Evolutionary conservation across 148 eudicot species (phyloP), one percentile per base, ranked within the genome.

Genomic region (Linanthus parryae): DNA sequence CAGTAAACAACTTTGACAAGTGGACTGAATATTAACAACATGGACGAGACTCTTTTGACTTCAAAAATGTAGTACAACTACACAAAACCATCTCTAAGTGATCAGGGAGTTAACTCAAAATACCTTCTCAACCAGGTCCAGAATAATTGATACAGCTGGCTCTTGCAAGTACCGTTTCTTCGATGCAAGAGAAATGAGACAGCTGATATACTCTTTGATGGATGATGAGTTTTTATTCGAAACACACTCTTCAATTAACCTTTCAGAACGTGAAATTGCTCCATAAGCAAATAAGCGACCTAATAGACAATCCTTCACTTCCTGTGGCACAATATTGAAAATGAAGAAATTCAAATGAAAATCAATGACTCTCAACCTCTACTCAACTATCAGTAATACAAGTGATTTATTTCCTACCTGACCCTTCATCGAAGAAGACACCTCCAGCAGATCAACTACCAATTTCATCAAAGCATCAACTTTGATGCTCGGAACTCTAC

Each of bases 231-330:
- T 59, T 50, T 48, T 69, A 67, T 81, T 59, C 33, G 67, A 73
- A 50, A 22, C 47, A 77, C 80, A 79, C 39, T 79, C 90, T 71
- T 78, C 73, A 52, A 56, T 64, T 30, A 94, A 68, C 54, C 87
- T 88, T 54, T 88, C 91, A 17, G 99, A 88, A 56, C 84, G 71
- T 68, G 78, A 83, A 51, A 88, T 65, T 31, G 95, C 88, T 46
- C 95, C 99, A 64, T 82, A 84, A 45, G 99, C 88, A 80, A 94
- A 88, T 60, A 94, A 74, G 48, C 91, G 88, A 22, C 96, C 99
- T 53, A 94, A 64, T 18, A 82, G 75, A 67, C 85, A 72, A 58
- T 94, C 96, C 48, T 57, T 79, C 38, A 76, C 88, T 54, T 94
- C 99, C 99, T 94, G 76, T 46, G 72, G 56, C 27, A 20, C 43